Evolutionary conservation across 768 basidiomycete species (phyloP), one percentile per base, ranked within the genome.

Genomic region (Tylopilus balloui): DNA sequence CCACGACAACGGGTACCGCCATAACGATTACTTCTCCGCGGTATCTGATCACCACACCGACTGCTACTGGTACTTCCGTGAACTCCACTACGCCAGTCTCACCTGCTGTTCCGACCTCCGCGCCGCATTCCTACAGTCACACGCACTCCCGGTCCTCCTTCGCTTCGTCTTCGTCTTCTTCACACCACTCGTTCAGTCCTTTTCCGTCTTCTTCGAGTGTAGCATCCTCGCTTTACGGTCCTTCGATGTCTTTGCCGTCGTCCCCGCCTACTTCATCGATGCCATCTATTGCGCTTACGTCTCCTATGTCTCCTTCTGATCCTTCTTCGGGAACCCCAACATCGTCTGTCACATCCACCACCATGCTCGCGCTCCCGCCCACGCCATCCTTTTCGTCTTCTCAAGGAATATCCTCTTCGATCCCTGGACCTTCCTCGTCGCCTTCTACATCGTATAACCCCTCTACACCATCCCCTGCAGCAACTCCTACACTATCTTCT

Each of bases 11-110:
- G 23, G 38, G 38, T 9, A 13, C 45, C 25, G 42, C 42, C 17
- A 52, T 46, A 12, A 59, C 50, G 8, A 48, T 28, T 37, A 48
- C 53, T 3, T 43, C 37, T 29, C 49, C 62, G 25, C 43, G 41
- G 7, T 29, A 42, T 34, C 27, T 48, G n/a, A 45, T 45, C 9
- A 35, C 53, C 2, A 43, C 47, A 12, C 35, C 21, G 13, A 32
- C 25, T 13, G 24, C 34, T 7, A 47, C 52, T 11, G n/a, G n/a
- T n/a, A 21, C 44, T 29, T 24, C 11, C 21, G 12, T 7, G 36
- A 54, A 40, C 17, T 51, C 45, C 13, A 38, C 52, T 4, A 42
- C 35, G 6, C 35, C 35, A 34, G 21, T 8, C 17, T 27, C 41
- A 4, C 28, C 45, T 21, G 2, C 20, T 19, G 2, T 25, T 27